Evolutionary conservation across 768 basidiomycete species (phyloP), one percentile per base, ranked within the genome.

Genomic region (Phanerochaete sordida): DNA sequence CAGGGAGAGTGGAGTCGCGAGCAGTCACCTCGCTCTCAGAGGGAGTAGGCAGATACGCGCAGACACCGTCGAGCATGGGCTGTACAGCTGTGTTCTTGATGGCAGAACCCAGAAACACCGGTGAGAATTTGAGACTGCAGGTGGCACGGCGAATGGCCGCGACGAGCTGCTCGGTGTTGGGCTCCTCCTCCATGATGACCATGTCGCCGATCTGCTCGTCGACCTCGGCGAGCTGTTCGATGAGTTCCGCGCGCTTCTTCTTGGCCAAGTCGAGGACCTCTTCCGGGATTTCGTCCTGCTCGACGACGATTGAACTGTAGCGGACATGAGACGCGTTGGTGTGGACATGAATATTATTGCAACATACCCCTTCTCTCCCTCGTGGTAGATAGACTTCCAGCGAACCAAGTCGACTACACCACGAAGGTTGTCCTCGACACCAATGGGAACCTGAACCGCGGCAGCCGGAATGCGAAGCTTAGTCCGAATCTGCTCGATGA

Each of bases 41-140:
- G 0, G 96, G 96, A 56, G 88, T 90, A 15, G 96, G 93, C 11
- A 99, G 84, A 75, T 98, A 99, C n/a, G 88, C 80, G 69, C 95
- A 96, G 21, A 98, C 90, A 61, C 95, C 96, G 66, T 99, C 95
- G 21, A 99, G 80, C 57, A 98, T 81, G 19, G 93, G 87, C 70
- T 99, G 97, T 6, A 99, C 90, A 39, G 85, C 93, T 8, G 94
- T 95, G 73, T 99, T 99, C 79, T 97, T 98, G 69, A 98, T 89
- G 0, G 97, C 97, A 6, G 95, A 96, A 43, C 97, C 97, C 61
- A 98, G 78, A 77, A 98, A 97, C 56, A 99, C 97, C 1, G 97
- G 97, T 0, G 93, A 91, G 76, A 99, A 98, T 64, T 90, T 93
- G 68, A 94, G 86, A 12, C 81, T 76, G 66, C 93, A 82, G 1